A percentile compares a stretch with the other conserved stretches of the same genome.
These are phyloP conservation scores for Fusarium heterosporum DNA, from an alignment of 2,329 filamentous ascomycete genomes.

Conservation along the genomic window DNA sequence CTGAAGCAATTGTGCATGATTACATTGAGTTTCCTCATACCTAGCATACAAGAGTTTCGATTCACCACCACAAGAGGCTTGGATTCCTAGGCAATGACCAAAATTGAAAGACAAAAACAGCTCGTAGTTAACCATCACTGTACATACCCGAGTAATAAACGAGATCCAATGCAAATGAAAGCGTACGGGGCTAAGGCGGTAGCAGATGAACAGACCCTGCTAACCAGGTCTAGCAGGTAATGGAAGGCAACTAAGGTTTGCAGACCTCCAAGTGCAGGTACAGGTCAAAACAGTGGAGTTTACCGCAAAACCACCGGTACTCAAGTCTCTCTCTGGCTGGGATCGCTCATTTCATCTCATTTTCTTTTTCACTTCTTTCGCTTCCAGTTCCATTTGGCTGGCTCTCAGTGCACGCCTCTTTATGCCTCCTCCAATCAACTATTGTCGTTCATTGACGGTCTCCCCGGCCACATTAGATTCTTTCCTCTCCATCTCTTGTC, in stretches of 20 bases:
- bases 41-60: background rate
- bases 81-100: background rate
- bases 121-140: background rate
- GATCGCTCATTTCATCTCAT: slow-evolving; percentile 31
- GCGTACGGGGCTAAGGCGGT: slow-evolving; percentile 29
- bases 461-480: slow-evolving; percentile 34
- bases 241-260: background rate
- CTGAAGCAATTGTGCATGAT: background rate
- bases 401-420: slow-evolving; percentile 30
- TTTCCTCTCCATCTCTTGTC: slow-evolving; percentile 2
- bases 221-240: slow-evolving; percentile 26
- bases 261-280: slow-evolving; percentile 7
- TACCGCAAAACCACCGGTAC: slow-evolving; percentile 19
- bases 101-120: background rate
- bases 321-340: slow-evolving; percentile 15
- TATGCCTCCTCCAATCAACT: slow-evolving; percentile 30
- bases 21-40: background rate
- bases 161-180: slow-evolving; percentile 29
- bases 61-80: background rate
- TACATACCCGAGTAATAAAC: slow-evolving; percentile 20
- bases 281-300: slow-evolving; percentile 1
- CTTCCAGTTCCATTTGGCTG: slow-evolving; percentile 35
- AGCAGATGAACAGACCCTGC: slow-evolving; percentile 17
- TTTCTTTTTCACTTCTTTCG: slow-evolving; percentile 35
- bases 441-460: slow-evolving; percentile 26